These are phyloP conservation scores for Penicillium simplicissimum DNA, from an alignment of 495 filamentous ascomycete genomes.

Conservation along the genomic window DNA sequence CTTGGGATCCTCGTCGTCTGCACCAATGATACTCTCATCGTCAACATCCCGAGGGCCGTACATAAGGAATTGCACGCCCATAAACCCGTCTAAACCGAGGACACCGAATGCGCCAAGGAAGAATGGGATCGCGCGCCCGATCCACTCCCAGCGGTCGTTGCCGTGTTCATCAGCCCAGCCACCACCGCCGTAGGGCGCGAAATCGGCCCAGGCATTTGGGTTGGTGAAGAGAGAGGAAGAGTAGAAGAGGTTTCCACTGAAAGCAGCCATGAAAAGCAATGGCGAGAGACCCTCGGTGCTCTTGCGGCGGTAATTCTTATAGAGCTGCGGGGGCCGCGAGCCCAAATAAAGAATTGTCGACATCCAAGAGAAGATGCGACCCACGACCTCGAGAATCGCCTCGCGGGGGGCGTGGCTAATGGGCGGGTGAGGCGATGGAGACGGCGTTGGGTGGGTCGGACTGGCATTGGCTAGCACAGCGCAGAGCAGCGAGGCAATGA, in stretches of 20 bases:
- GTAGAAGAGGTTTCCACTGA: conserved; percentile 74
- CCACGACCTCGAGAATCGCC: conserved; percentile 46
- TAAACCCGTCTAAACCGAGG: conserved; percentile 61
- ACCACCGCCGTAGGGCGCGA: conserved; percentile 61
- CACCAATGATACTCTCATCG: conserved; percentile 22
- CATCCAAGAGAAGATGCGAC: conserved; percentile 64
- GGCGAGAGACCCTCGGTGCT: conserved; percentile 72
- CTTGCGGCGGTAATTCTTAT: conserved; percentile 65
- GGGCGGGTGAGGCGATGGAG: conserved; percentile 20
- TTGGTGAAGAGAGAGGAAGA: conserved; percentile 65
- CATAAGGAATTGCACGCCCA: conserved; percentile 65
- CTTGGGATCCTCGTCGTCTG: conserved; percentile 35
- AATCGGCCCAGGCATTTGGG: conserved; percentile 65
- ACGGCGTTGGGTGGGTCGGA: conserved; percentile 31
- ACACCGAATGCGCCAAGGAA: conserved; percentile 73
- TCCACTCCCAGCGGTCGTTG: conserved; percentile 58
- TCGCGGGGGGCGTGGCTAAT: conserved; percentile 24
- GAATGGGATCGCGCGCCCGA: conserved; percentile 61
- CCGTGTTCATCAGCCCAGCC: conserved; percentile 66
- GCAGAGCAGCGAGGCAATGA: conserved; percentile 49
- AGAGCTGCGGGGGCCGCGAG: conserved; percentile 71
- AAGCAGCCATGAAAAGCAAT: conserved; percentile 68
- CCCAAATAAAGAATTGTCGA: conserved; percentile 67
- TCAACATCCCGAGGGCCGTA: conserved; percentile 49
- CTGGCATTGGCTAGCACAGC: conserved; percentile 47